Evolutionary conservation across 2,329 filamentous ascomycete species (phyloP).

Genomic region (Neocatenulostroma microsporum): DNA sequence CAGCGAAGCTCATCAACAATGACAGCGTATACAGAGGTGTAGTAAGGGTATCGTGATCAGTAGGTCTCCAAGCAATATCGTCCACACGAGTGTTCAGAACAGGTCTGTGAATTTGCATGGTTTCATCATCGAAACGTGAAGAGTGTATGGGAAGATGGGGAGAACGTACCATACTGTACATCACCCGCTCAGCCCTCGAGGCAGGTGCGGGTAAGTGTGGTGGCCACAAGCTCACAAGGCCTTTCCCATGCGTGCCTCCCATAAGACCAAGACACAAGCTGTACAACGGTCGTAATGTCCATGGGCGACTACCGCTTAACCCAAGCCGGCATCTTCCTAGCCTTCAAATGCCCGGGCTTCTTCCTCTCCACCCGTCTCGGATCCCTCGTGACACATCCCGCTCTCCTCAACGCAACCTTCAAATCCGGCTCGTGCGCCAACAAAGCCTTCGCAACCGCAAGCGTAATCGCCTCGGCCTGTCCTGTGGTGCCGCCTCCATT

Average conservation of each 20-base stretch:
- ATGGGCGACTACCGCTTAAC: slow-evolving; percentile 70
- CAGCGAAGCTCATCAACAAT: no score
- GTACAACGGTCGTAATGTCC: no score
- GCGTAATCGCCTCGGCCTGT: slow-evolving; percentile 86
- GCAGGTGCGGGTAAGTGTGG: no score
- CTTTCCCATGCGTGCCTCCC: no score
- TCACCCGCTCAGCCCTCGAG: no score
- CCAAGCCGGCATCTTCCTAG: slow-evolving; percentile 96
- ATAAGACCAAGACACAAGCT: not conserved
- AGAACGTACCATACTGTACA: no score
- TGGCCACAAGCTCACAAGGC: not conserved
- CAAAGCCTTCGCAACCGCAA: slow-evolving; percentile 82
- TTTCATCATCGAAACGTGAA: not conserved
- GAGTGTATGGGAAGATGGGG: not conserved
- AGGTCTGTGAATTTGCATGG: not conserved
- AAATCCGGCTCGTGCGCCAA: slow-evolving; percentile 85
- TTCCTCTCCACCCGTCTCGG: slow-evolving; percentile 91
- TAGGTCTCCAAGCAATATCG: not conserved
- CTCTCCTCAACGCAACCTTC: slow-evolving; percentile 79
- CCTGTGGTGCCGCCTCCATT: slow-evolving; percentile 85
- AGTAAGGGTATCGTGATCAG: no score
- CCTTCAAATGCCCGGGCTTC: slow-evolving; percentile 93
- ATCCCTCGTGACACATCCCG: slow-evolving; percentile 87
- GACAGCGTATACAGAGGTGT: no score
- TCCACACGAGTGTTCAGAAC: not conserved